A percentile compares a stretch with the other conserved stretches of the same genome.
phyloP scores from a whole-genome alignment of 352 stramenopile species.

The Globisporangium recalcitrans region DNA sequence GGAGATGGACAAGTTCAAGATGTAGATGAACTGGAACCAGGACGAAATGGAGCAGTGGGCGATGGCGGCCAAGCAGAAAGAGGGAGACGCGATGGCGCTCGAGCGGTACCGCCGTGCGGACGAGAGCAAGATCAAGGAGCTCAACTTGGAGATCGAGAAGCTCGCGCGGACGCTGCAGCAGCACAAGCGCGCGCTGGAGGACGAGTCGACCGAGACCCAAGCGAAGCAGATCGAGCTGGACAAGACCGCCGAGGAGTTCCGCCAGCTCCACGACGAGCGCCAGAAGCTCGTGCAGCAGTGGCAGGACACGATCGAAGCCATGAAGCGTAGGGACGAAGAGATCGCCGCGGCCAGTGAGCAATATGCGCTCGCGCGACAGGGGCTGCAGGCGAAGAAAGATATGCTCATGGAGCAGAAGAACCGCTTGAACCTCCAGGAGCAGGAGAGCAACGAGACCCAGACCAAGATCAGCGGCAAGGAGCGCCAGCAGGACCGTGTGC shows the following conservation, averaged over 20 bases:
- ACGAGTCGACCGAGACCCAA: slow-evolving; percentile 90
- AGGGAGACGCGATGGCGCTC: slow-evolving; percentile 92
- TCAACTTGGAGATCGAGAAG: slow-evolving; percentile 92
- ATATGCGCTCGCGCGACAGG: slow-evolving; percentile 69
- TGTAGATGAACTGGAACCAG: slow-evolving; percentile 98
- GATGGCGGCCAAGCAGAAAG: slow-evolving; percentile 93
- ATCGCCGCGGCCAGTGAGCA: slow-evolving; percentile 89
- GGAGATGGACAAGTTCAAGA: slow-evolving; percentile 93
- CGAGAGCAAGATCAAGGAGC: slow-evolving; percentile 94
- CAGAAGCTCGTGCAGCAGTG: slow-evolving; percentile 93
- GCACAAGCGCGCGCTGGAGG: slow-evolving; percentile 69
- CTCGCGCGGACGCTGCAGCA: slow-evolving; percentile 83
- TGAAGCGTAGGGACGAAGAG: slow-evolving; percentile 90
- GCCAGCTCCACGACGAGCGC: slow-evolving; percentile 89
- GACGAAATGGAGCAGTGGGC: slow-evolving; percentile 97
- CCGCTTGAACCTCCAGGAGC: slow-evolving; percentile 78
- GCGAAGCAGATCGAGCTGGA: slow-evolving; percentile 95
- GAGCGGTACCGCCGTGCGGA: slow-evolving; percentile 92
- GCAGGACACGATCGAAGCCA: slow-evolving; percentile 92
- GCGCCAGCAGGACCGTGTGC: slow-evolving; percentile 67
- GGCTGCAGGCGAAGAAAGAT: slow-evolving; percentile 56
- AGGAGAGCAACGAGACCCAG: slow-evolving; percentile 83
- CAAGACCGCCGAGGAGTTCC: slow-evolving; percentile 93
- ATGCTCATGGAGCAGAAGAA: slow-evolving; percentile 70
- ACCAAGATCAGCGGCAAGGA: slow-evolving; percentile 64